Percentiles rank a stretch among this genome's conserved stretches.
Conservation (phyloP, 2,329 filamentous ascomycete species). For the Aspergillus piperis region DNA sequence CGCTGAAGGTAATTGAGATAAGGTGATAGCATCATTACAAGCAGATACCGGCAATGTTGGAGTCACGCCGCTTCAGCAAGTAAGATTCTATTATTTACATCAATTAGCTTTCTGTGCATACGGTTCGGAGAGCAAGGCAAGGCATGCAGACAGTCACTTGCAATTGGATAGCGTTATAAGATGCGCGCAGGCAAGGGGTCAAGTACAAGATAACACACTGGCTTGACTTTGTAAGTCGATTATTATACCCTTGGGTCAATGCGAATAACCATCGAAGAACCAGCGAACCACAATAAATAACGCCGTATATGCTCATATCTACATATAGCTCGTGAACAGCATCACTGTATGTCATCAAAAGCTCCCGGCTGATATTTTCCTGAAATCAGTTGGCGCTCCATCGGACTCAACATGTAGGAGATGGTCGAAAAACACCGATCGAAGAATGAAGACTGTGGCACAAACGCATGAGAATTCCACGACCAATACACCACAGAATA, state of each 20-base stretch:
- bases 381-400: slow-evolving; percentile 25
- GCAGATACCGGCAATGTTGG: background rate
- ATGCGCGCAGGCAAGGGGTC: background rate
- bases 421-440: slow-evolving; percentile 31
- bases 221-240: slow-evolving; percentile 22
- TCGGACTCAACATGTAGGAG: slow-evolving; percentile 27
- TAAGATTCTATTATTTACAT: background rate
- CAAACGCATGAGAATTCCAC: slow-evolving; percentile 17
- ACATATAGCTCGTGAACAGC: slow-evolving; percentile 38
- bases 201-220: slow-evolving; percentile 11
- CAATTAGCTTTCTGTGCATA: no score
- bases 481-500: slow-evolving; percentile 22
- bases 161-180: no score
- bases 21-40: background rate
- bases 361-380: slow-evolving; percentile 24
- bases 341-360: slow-evolving; percentile 37
- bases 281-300: slow-evolving; percentile 28
- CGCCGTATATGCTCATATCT: slow-evolving; percentile 46
- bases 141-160: no score
- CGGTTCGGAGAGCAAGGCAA: no score
- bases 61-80: background rate
- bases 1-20: no score
- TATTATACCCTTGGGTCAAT: slow-evolving; percentile 23
- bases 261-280: slow-evolving; percentile 24
- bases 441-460: slow-evolving; percentile 22